A percentile compares a stretch with the other conserved stretches of the same genome.
These are phyloP conservation scores for Vitis hybrid DNA, from an alignment of 177 flowering plant species.

Conservation along the genomic window DNA sequence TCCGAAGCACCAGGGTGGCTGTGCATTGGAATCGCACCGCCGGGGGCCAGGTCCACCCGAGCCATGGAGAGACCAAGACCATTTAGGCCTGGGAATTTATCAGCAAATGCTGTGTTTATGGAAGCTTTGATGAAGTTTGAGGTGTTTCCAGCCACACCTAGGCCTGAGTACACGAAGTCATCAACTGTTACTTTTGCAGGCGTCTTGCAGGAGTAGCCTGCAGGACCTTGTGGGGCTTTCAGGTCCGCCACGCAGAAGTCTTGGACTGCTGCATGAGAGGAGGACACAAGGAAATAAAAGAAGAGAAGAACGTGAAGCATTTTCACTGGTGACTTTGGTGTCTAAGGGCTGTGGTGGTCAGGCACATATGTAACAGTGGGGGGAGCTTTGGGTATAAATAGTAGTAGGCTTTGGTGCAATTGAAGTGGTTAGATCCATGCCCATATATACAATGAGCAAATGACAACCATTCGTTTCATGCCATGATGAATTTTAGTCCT, in stretches of 20 bases:
- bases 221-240: slow-evolving; percentile 19
- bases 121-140: slow-evolving; percentile 44
- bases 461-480: no score
- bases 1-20: slow-evolving; percentile 45
- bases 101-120: slow-evolving; percentile 38
- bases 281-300: slow-evolving; percentile 11
- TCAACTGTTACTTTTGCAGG: slow-evolving; percentile 21
- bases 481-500: no score
- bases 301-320: slow-evolving; percentile 26
- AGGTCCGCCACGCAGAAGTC: slow-evolving; percentile 48
- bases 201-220: slow-evolving; percentile 40
- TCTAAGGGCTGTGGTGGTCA: no score
- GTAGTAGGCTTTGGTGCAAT: no score
- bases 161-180: slow-evolving; percentile 39
- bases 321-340: background rate
- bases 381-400: no score
- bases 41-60: slow-evolving; percentile 34
- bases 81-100: slow-evolving; percentile 40
- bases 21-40: slow-evolving; percentile 50
- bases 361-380: background rate
- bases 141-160: slow-evolving; percentile 40
- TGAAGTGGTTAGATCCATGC: no score
- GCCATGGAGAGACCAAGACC: slow-evolving; percentile 45
- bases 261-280: slow-evolving; percentile 19
- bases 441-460: no score